phyloP scores from a whole-genome alignment of 805 yeast genomes.

The Barnettozyma pratensis region DNA sequence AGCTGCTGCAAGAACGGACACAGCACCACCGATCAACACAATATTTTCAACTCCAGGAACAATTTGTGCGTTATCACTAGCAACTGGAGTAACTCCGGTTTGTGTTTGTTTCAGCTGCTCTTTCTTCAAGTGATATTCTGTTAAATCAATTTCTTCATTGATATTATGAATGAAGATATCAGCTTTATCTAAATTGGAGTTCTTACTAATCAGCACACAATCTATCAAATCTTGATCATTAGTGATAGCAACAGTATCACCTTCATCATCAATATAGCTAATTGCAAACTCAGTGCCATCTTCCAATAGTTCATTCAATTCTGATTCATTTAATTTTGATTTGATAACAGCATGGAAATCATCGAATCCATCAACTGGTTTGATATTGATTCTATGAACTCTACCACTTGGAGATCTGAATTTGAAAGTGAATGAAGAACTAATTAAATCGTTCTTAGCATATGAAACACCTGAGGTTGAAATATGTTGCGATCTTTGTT shows the following conservation, averaged over 20 bases:
- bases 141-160: slow-evolving; percentile 36
- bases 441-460: slow-evolving; percentile 15
- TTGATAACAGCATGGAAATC: slow-evolving; percentile 38
- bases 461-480: slow-evolving; percentile 1
- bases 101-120: slow-evolving; percentile 11
- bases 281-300: slow-evolving; percentile 46
- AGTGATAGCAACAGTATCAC: slow-evolving; percentile 73
- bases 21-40: slow-evolving; percentile 57
- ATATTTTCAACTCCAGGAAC: slow-evolving; percentile 58
- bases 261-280: slow-evolving; percentile 79
- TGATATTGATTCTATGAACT: slow-evolving; percentile 64
- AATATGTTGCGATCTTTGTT: slow-evolving; percentile 8
- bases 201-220: slow-evolving; percentile 55
- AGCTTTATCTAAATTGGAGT: slow-evolving; percentile 50
- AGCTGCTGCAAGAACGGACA: slow-evolving; percentile 56
- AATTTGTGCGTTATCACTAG: slow-evolving; percentile 13
- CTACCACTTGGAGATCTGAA: slow-evolving; percentile 68
- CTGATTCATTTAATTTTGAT: slow-evolving; percentile 33
- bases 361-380: slow-evolving; percentile 49
- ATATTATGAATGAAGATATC: slow-evolving; percentile 71
- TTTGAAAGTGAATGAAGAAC: slow-evolving; percentile 52
- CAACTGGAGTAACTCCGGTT: slow-evolving; percentile 8
- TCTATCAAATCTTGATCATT: slow-evolving; percentile 69
- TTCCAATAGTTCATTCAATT: slow-evolving; percentile 30
- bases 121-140: slow-evolving; percentile 18